phyloP scores from a whole-genome alignment of 495 filamentous ascomycete species.

The Articulospora tetracladia region DNA sequence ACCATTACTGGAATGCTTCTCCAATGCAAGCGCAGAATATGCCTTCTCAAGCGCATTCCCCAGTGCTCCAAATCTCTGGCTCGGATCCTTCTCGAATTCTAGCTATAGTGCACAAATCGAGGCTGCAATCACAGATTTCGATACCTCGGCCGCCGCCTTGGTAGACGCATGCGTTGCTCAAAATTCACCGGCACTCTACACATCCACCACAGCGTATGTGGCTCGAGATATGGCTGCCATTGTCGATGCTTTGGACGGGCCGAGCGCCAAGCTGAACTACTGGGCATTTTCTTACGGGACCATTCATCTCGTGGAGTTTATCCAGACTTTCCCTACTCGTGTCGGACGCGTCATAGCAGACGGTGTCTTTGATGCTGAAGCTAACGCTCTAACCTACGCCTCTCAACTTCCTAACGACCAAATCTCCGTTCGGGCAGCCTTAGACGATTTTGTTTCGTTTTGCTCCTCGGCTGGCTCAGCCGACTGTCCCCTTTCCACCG shows the following conservation, averaged over 20 bases:
- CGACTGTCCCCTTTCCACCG: not conserved
- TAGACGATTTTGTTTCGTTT: not conserved
- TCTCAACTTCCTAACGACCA: not conserved
- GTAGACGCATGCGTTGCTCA: constrained; percentile 4
- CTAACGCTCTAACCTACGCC: not conserved
- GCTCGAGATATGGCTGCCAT: constrained; percentile 45
- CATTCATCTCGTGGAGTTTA: constrained; percentile 52
- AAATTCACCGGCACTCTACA: not conserved
- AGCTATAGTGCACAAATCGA: constrained; percentile 1
- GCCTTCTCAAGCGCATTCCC: not conserved
- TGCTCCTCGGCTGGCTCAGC: not conserved
- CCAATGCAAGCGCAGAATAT: constrained; percentile 2
- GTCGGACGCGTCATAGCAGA: constrained; percentile 42
- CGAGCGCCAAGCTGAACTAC: constrained; percentile 39
- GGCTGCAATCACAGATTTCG: not conserved
- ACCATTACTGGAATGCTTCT: constrained; percentile 43
- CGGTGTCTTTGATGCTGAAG: constrained; percentile 36
- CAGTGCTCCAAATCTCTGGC: not conserved
- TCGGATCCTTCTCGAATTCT: not conserved
- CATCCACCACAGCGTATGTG: constrained; percentile 22
- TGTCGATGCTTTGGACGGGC: constrained; percentile 36
- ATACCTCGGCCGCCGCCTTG: not conserved
- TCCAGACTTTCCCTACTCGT: constrained; percentile 36
- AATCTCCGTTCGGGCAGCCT: not conserved
- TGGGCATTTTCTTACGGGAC: constrained; percentile 67